phyloP scores from a whole-genome alignment of 2,329 filamentous ascomycete genomes.

The Dothideomycetes sp. region DNA sequence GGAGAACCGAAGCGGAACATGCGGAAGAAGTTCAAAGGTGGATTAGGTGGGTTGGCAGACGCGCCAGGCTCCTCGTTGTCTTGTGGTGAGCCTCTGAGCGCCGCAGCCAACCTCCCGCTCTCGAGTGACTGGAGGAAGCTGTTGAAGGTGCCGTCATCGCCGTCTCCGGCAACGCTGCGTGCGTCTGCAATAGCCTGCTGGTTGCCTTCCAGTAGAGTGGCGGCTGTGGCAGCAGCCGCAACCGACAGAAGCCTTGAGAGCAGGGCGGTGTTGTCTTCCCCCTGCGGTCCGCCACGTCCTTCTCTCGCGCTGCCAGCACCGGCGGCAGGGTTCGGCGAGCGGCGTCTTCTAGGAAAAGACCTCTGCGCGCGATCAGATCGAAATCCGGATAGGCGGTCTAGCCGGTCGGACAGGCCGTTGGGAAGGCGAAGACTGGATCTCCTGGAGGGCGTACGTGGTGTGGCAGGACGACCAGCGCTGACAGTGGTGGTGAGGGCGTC shows the following conservation, averaged over 20 bases:
- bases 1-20: slow-evolving; percentile 57
- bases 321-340: not conserved
- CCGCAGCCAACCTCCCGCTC: slow-evolving; percentile 47
- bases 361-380: slow-evolving; percentile 18
- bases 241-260: slow-evolving; percentile 51
- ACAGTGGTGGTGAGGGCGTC: slow-evolving; percentile 20
- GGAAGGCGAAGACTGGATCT: slow-evolving; percentile 11
- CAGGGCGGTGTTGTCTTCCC: slow-evolving; percentile 52
- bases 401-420: slow-evolving; percentile 17
- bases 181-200: slow-evolving; percentile 45
- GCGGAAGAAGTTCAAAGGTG: slow-evolving; percentile 55
- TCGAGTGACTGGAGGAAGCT: slow-evolving; percentile 53
- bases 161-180: slow-evolving; percentile 41
- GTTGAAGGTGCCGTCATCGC: slow-evolving; percentile 51
- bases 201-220: slow-evolving; percentile 51
- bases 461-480: slow-evolving; percentile 10
- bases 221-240: slow-evolving; percentile 53
- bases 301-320: slow-evolving; percentile 23
- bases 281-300: slow-evolving; percentile 40
- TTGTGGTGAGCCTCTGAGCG: slow-evolving; percentile 36
- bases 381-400: slow-evolving; percentile 18
- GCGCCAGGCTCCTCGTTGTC: slow-evolving; percentile 29
- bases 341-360: not conserved
- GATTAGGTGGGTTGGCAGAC: slow-evolving; percentile 11
- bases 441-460: slow-evolving; percentile 9